phyloP scores from a whole-genome alignment of 306 rosid genomes.

The Luffa acutangula region DNA sequence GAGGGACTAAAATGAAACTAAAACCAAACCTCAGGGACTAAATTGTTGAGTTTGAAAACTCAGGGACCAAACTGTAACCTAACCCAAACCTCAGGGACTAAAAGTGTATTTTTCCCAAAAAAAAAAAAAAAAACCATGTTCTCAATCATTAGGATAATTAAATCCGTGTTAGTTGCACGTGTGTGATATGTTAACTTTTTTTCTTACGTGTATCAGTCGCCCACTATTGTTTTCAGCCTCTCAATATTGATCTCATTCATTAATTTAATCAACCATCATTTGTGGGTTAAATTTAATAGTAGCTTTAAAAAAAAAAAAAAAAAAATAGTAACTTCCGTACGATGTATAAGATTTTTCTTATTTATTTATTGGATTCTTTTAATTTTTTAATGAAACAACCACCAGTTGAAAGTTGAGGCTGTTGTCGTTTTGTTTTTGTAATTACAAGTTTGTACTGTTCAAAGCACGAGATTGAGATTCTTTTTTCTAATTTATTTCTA shows the following conservation, averaged over 20 bases:
- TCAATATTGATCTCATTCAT: not conserved
- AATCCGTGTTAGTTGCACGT: constrained; percentile 2
- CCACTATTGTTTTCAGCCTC: not conserved
- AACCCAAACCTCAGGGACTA: no score
- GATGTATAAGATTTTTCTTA: not conserved
- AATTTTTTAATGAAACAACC: not conserved
- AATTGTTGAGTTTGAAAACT: no score
- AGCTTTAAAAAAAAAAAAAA: no score
- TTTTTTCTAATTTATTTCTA: not conserved
- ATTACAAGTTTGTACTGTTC: not conserved
- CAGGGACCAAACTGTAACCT: no score
- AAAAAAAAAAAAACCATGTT: not conserved
- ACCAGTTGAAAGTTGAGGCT: not conserved
- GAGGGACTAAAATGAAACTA: no score
- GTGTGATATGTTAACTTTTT: not conserved
- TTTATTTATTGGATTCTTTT: not conserved
- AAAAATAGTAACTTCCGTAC: not conserved
- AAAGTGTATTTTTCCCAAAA: no score
- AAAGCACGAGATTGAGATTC: not conserved
- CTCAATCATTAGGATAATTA: not conserved
- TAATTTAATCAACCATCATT: not conserved
- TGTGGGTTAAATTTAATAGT: not conserved
- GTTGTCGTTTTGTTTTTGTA: not conserved
- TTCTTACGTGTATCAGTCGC: not conserved
- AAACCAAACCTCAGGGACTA: no score